A percentile compares a stretch with the other conserved stretches of the same genome.
Evolutionary conservation across 148 eudicot species (phyloP).

Genomic region (Camellia japonica): DNA sequence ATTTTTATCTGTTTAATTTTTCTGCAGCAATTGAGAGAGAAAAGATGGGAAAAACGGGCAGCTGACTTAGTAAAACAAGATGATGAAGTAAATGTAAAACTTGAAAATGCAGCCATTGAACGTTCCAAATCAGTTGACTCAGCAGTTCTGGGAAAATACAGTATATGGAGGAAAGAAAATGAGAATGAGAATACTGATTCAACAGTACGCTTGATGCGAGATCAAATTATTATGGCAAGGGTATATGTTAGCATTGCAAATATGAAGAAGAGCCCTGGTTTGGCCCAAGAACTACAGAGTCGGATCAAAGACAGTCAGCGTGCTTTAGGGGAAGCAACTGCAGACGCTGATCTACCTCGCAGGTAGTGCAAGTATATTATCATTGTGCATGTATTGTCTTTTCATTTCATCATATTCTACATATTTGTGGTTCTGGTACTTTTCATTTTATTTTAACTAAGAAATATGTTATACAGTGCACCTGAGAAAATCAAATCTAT

Average conservation of each 20-base stretch:
- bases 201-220: constrained; percentile 83
- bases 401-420: not conserved
- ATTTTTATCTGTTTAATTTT: constrained; percentile 10
- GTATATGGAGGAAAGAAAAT: constrained; percentile 86
- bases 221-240: constrained; percentile 96
- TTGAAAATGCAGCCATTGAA: constrained; percentile 94
- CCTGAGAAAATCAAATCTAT: constrained; percentile 67
- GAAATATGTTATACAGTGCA: constrained; percentile 40
- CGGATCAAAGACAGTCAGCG: constrained; percentile 92
- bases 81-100: constrained; percentile 74
- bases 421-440: not conserved
- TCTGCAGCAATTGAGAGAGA: constrained; percentile 76
- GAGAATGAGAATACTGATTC: constrained; percentile 89
- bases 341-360: constrained; percentile 73
- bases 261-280: constrained; percentile 63
- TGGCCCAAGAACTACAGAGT: constrained; percentile 73
- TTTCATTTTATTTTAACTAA: not conserved
- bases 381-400: not conserved
- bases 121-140: constrained; percentile 92
- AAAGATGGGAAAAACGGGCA: constrained; percentile 75
- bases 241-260: constrained; percentile 81
- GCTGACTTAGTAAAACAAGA: constrained; percentile 76
- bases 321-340: constrained; percentile 70
- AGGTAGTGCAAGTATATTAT: constrained; percentile 40
- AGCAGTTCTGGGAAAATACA: constrained; percentile 92